Conservation (phyloP, 2,329 filamentous ascomycete species). For the Diaporthe sp. region DNA sequence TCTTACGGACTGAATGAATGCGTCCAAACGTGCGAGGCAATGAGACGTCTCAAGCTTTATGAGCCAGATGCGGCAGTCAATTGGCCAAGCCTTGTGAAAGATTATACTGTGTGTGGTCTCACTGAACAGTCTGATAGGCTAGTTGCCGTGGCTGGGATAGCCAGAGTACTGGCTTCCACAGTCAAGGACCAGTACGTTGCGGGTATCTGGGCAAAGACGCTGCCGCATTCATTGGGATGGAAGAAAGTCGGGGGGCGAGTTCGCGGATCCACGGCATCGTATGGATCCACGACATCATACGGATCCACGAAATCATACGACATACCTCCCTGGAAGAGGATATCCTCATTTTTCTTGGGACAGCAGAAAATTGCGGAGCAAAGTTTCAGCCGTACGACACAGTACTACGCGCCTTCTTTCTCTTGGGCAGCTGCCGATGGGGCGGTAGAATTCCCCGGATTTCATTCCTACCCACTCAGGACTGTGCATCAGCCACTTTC, state of each 20-base stretch:
- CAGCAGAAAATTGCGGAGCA: too few species aligned
- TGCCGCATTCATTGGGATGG: background rate
- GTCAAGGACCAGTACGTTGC: background rate
- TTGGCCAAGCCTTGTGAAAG: background rate
- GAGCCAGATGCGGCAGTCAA: background rate
- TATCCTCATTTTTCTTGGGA: too few species aligned
- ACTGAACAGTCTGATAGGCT: background rate
- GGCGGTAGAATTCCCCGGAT: background rate
- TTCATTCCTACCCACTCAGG: accelerated
- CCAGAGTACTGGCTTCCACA: background rate
- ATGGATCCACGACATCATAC: too few species aligned
- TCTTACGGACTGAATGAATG: background rate
- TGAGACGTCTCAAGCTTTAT: background rate
- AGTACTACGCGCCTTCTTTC: background rate
- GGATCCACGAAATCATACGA: too few species aligned
- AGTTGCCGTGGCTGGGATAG: background rate
- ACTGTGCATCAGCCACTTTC: background rate
- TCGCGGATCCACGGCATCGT: too few species aligned
- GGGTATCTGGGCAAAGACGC: background rate
- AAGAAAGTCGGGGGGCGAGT: too few species aligned
- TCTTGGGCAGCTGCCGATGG: background rate
- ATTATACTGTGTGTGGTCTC: background rate
- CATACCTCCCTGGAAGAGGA: too few species aligned
- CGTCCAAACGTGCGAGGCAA: too few species aligned
- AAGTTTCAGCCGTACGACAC: background rate